Conservation (phyloP, 2,329 filamentous ascomycete genomes). For the Aspergillus piperis region DNA sequence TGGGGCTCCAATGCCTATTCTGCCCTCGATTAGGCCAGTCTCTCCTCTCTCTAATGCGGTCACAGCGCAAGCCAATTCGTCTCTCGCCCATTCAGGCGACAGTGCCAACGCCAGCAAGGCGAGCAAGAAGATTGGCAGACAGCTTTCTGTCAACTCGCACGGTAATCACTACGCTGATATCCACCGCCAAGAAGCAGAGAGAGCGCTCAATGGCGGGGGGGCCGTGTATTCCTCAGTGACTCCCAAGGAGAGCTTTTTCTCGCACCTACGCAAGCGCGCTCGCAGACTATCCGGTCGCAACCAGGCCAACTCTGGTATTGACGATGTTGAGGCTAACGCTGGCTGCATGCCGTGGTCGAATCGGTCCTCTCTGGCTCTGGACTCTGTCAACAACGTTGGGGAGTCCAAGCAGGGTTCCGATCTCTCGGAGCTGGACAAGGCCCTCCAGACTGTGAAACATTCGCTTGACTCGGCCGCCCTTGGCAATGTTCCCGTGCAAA, state of each 20-base stretch:
- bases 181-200: conserved; percentile 87
- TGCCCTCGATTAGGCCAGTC: conserved; percentile 90
- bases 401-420: conserved; percentile 52
- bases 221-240: conserved; percentile 74
- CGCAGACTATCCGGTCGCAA: conserved; percentile 89
- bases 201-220: conserved; percentile 79
- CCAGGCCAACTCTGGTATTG: conserved; percentile 76
- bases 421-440: conserved; percentile 62
- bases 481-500: conserved; percentile 41
- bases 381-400: conserved; percentile 56
- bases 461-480: conserved; percentile 53
- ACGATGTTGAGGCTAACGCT: conserved; percentile 90
- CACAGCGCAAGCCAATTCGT: conserved; percentile 79
- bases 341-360: conserved; percentile 90
- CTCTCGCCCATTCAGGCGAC: conserved; percentile 53
- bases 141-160: conserved; percentile 87
- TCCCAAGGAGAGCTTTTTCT: conserved; percentile 97
- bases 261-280: conserved; percentile 90
- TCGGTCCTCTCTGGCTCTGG: conserved; percentile 78
- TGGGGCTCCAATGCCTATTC: conserved; percentile 85
- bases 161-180: conserved; percentile 90
- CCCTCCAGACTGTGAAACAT: conserved; percentile 61
- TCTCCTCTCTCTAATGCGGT: conserved; percentile 95
- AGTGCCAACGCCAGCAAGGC: conserved; percentile 41
- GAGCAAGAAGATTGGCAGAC: conserved; percentile 89